phyloP scores from a whole-genome alignment of 495 filamentous ascomycete genomes.

The Daldinia vernicosa region DNA sequence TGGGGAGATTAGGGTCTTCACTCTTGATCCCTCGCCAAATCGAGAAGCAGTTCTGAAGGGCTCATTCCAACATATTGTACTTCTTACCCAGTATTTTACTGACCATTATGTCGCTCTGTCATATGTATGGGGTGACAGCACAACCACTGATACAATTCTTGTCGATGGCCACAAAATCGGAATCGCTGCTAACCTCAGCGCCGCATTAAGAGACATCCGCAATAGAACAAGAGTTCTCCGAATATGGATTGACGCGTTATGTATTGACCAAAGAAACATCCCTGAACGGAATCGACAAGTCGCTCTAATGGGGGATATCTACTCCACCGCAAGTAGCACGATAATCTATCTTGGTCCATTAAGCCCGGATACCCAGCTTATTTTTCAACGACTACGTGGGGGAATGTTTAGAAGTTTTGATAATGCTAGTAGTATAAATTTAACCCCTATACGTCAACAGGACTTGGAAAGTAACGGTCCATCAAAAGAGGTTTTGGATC shows the following conservation, averaged over 20 bases:
- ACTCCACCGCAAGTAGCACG: constrained; percentile 2
- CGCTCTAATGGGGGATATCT: constrained; percentile 35
- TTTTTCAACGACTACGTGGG: background rate
- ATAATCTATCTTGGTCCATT: constrained; percentile 1
- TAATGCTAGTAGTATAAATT: too few species aligned
- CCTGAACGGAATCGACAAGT: constrained; percentile 37
- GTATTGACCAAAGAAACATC: constrained; percentile 38
- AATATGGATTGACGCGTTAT: constrained; percentile 36
- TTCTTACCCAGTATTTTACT: constrained; percentile 37
- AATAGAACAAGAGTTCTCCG: background rate
- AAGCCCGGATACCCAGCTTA: background rate
- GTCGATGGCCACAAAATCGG: constrained; percentile 7
- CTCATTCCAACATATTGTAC: constrained; percentile 33
- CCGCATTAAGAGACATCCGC: constrained; percentile 33
- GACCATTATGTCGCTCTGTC: constrained; percentile 44
- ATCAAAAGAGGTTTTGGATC: background rate
- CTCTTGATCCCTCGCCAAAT: constrained; percentile 17
- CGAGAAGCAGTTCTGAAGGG: constrained; percentile 25
- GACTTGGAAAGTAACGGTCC: background rate
- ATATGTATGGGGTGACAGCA: constrained; percentile 44
- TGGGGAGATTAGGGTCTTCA: constrained; percentile 23
- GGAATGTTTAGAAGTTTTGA: background rate
- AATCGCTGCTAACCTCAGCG: constrained; percentile 23
- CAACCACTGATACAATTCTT: constrained; percentile 2
- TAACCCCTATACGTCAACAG: too few species aligned